phyloP scores from a whole-genome alignment of 768 basidiomycete genomes.

The Lentinula lateritia region DNA sequence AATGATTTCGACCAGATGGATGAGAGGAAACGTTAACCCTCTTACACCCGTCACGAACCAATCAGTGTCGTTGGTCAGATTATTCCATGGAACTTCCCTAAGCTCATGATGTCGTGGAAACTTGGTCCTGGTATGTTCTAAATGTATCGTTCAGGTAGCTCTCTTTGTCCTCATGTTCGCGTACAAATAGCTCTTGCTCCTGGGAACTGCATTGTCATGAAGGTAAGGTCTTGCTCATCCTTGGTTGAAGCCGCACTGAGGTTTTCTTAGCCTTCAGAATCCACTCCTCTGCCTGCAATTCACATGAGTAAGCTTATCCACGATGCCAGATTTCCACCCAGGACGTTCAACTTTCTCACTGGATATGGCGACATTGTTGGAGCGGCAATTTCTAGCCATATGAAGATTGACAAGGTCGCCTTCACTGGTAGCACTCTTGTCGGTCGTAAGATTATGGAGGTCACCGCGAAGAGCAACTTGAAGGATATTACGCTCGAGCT shows the following conservation, averaged over 20 bases:
- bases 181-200: conserved; percentile 45
- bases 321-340: conserved; percentile 55
- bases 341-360: conserved; percentile 64
- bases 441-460: no score
- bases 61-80: conserved; percentile 41
- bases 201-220: conserved; percentile 52
- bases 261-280: conserved; percentile 46
- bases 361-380: conserved; percentile 75
- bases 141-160: not conserved
- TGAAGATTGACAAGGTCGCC: no score
- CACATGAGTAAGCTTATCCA: conserved; percentile 34
- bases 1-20: conserved; percentile 5
- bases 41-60: conserved; percentile 60
- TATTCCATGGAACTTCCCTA: not conserved
- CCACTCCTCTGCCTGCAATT: conserved; percentile 52
- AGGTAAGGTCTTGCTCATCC: not conserved
- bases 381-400: conserved; percentile 48
- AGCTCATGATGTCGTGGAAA: conserved; percentile 53
- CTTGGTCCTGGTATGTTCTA: conserved; percentile 34
- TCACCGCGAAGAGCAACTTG: no score
- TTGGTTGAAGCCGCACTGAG: not conserved
- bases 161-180: conserved; percentile 46
- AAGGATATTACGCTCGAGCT: no score
- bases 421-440: no score
- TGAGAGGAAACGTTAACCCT: conserved; percentile 30